These are phyloP conservation scores for Cytauxzoon felis DNA, from an alignment of 169 alveolate genomes.

Conservation along the genomic window DNA sequence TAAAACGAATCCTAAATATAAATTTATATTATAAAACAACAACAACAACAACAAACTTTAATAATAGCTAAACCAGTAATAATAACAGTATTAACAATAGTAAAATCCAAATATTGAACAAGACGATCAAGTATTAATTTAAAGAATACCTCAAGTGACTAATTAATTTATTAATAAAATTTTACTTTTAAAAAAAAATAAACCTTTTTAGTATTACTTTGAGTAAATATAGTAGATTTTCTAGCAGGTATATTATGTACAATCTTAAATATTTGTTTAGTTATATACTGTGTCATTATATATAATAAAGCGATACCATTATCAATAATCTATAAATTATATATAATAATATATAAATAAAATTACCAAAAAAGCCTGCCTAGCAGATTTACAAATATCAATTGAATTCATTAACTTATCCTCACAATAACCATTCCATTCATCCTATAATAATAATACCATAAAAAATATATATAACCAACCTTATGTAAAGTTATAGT, in stretches of 20 bases:
- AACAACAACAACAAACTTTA: conserved; percentile 5
- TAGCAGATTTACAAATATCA: conserved; percentile 25
- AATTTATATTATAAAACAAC: neutral
- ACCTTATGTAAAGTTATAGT: conserved; percentile 65
- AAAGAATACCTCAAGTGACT: conserved; percentile 36
- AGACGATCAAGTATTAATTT: conserved; percentile 17
- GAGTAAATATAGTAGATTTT: conserved; percentile 13
- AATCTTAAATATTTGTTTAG: conserved; percentile 46
- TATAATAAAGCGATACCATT: conserved; percentile 42
- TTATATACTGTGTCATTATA: conserved; percentile 26
- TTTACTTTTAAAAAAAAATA: neutral
- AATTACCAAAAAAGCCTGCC: conserved; percentile 46
- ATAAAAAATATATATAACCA: conserved; percentile 22
- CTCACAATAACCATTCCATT: conserved; percentile 37
- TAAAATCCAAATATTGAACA: conserved; percentile 15
- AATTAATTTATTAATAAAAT: neutral
- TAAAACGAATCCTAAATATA: conserved; percentile 11
- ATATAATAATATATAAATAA: neutral
- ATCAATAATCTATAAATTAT: conserved; percentile 25
- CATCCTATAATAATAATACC: conserved; percentile 21
- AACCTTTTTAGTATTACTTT: conserved; percentile 32
- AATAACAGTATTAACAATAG: conserved; percentile 30
- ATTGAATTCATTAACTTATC: conserved; percentile 26
- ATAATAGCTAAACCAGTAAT: conserved; percentile 63
- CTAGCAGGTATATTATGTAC: conserved; percentile 48